Evolutionary conservation across 2,329 filamentous ascomycete genomes (phyloP).

Genomic region (Fusarium staphyleae): DNA sequence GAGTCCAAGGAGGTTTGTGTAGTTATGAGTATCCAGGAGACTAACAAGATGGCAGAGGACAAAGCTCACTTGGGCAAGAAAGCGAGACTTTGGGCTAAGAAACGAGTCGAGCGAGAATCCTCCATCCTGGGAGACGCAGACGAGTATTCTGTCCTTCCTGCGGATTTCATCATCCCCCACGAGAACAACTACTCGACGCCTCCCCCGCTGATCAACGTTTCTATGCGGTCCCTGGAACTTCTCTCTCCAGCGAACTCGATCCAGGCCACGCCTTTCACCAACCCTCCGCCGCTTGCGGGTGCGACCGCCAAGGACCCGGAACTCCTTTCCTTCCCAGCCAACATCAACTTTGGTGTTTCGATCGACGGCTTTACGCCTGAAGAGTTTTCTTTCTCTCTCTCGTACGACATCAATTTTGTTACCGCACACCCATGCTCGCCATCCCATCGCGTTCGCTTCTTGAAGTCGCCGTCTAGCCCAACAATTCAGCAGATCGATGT

Average conservation of each 20-base stretch:
- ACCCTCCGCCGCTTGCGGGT: slow-evolving; percentile 26
- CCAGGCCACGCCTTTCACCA: slow-evolving; percentile 54
- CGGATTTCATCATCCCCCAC: slow-evolving; percentile 68
- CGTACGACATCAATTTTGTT: slow-evolving; percentile 69
- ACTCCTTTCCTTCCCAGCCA: slow-evolving; percentile 47
- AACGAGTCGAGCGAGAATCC: slow-evolving; percentile 65
- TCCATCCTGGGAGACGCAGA: slow-evolving; percentile 66
- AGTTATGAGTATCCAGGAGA: neutral
- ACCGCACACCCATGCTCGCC: slow-evolving; percentile 71
- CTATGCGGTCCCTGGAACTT: slow-evolving; percentile 60
- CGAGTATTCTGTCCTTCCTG: slow-evolving; percentile 61
- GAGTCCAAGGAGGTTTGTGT: slow-evolving; percentile 35
- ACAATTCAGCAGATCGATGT: slow-evolving; percentile 65
- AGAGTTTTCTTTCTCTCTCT: slow-evolving; percentile 55
- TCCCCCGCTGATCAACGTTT: slow-evolving; percentile 57
- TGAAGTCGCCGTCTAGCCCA: slow-evolving; percentile 66
- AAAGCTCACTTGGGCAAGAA: slow-evolving; percentile 59
- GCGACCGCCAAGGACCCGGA: slow-evolving; percentile 41
- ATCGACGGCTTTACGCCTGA: slow-evolving; percentile 51
- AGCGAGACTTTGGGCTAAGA: slow-evolving; percentile 68
- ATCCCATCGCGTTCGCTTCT: slow-evolving; percentile 62
- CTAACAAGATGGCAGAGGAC: slow-evolving; percentile 51
- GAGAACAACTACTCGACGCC: slow-evolving; percentile 60
- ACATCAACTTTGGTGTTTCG: slow-evolving; percentile 46
- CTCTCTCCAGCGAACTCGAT: slow-evolving; percentile 53